These are phyloP conservation scores for Capsicum rhomboideum DNA, from an alignment of 257 asterid genomes.

Conservation along the genomic window DNA sequence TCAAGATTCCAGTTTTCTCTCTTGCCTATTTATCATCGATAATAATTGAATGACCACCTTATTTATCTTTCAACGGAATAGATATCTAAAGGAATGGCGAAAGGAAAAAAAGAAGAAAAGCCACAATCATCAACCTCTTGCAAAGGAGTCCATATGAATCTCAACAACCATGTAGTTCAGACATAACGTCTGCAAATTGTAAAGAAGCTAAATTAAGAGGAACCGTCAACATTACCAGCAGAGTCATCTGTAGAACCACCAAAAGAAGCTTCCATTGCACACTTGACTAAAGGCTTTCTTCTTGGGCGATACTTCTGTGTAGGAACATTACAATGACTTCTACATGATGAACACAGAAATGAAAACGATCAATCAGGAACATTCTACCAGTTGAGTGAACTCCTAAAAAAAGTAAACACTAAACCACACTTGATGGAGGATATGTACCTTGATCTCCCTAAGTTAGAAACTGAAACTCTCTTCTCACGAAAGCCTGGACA, in stretches of 20 bases:
- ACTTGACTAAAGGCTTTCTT: constrained; percentile 33
- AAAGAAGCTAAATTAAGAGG: neutral
- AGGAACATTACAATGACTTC: constrained; percentile 30
- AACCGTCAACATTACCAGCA: constrained; percentile 33
- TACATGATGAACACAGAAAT: constrained; percentile 14
- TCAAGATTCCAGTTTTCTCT: neutral
- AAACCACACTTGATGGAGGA: constrained; percentile 3
- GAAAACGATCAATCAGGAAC: constrained; percentile 7
- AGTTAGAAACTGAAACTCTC: constrained; percentile 22
- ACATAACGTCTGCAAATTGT: neutral
- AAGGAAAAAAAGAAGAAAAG: neutral
- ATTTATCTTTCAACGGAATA: neutral
- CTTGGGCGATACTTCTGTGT: constrained; percentile 19
- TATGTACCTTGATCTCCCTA: constrained; percentile 24
- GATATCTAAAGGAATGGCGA: neutral
- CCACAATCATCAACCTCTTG: neutral
- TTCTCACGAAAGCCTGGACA: constrained; percentile 28
- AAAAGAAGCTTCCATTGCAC: constrained; percentile 84
- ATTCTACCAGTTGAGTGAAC: neutral
- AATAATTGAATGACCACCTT: neutral
- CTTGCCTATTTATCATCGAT: neutral
- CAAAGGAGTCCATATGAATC: neutral
- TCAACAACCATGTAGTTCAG: neutral
- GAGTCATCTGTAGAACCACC: constrained; percentile 53
- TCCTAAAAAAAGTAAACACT: neutral